Evolutionary conservation across 2,329 filamentous ascomycete species (phyloP), one percentile per base, ranked within the genome.

Genomic region (Colletotrichum sansevieriae): DNA sequence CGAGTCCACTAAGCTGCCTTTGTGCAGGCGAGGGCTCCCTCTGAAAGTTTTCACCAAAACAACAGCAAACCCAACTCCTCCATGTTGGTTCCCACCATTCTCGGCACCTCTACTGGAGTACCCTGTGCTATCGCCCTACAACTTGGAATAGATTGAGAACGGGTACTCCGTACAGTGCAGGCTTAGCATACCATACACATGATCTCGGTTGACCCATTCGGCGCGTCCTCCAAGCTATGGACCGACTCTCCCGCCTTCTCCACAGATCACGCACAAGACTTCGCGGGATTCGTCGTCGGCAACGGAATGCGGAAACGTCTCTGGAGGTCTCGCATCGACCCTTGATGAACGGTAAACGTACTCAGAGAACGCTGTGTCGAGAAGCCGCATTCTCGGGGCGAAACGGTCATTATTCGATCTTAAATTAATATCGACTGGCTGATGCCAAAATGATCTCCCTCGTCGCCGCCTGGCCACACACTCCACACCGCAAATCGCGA

Each of bases 401-500:
- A 29, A 60, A 55, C 18, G 33, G 39, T 41, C 54, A 41, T 59
- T 35, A 33, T 59, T 33, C 29, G 25, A 35, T 18, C 43, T 46
- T n/a, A 12, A 20, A 47, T 47, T 25, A 41, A 68, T 47, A 49
- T 55, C 29, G 49, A 55, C 22, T 11, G 18, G n/a, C 18, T 18
- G 10, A 18, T 25, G 33, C 37, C 22, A 20, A 15, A 39, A 35
- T 51, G 47, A 68, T 60, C 37, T 43, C 12, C 52, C 20, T 20
- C 56, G 4, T 46, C 46, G 47, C 25, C 33, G 47, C 47, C 39
- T 33, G 63, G 39, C 58, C 41, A 43, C n/a, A 18, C 58, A 35
- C 35, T 63, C 64, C 64, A 63, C 51, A 51, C n/a, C 25, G 51
- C 51, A 20, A 43, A 56, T 66, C 62, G 62, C 47, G 44, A 60